Evolutionary conservation across 73 alveolate species (phyloP).

Genomic region (Blepharisma japonicum): DNA sequence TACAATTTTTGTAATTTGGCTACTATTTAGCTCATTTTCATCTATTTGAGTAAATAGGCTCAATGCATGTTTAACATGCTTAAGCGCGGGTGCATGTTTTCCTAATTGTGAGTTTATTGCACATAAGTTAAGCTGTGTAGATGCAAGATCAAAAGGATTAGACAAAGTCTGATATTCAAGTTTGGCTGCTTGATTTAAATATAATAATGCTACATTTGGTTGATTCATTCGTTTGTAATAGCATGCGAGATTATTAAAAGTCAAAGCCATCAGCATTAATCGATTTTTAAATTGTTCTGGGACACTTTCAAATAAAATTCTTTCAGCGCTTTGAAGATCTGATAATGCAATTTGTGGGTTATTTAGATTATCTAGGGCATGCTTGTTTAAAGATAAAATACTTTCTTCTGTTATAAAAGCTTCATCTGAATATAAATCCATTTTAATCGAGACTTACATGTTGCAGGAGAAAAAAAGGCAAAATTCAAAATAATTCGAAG

Average conservation of each 20-base stretch:
- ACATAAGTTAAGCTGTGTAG: not conserved
- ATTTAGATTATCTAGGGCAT: no score
- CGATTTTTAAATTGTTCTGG: not conserved
- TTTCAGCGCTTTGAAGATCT: not conserved
- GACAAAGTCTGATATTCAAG: not conserved
- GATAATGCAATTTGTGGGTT: no score
- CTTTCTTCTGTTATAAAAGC: no score
- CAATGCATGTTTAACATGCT: not conserved
- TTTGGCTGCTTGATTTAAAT: not conserved
- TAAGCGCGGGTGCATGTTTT: not conserved
- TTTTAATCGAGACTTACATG: no score
- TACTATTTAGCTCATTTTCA: not conserved
- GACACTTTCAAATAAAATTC: not conserved
- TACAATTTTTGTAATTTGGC: not conserved
- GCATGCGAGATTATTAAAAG: not conserved
- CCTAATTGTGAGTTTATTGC: not conserved
- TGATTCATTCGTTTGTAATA: not conserved
- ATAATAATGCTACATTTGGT: not conserved
- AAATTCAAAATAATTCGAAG: no score
- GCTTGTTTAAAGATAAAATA: no score
- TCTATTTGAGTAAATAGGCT: not conserved
- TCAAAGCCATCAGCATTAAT: not conserved
- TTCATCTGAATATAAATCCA: no score
- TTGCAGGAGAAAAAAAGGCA: no score
- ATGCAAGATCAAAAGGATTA: not conserved